phyloP scores from a whole-genome alignment of 441 rosid species.

The Hura crepitans region DNA sequence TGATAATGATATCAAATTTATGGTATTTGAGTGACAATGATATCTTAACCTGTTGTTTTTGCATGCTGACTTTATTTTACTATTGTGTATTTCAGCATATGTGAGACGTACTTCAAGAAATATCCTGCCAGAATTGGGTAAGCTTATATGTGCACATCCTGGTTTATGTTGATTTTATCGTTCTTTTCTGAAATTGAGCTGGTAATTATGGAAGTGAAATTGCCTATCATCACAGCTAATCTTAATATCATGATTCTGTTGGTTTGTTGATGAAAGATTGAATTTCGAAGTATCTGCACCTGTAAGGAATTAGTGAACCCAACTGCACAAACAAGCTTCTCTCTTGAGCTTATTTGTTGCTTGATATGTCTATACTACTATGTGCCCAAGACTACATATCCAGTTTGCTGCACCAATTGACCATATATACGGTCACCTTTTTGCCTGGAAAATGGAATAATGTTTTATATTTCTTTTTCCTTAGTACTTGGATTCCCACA shows the following conservation, averaged over 20 bases:
- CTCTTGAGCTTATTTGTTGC: not conserved
- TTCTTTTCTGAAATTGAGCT: not conserved
- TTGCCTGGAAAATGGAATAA: not conserved
- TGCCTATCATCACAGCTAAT: not conserved
- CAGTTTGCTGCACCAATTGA: not conserved
- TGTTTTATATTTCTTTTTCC: not conserved
- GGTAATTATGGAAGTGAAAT: not conserved
- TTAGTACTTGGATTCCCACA: not conserved
- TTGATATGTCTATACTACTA: not conserved
- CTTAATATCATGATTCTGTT: not conserved
- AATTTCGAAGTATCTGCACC: not conserved
- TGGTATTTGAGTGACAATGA: not conserved
- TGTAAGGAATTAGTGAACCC: not conserved
- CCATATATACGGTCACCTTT: not conserved
- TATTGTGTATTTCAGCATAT: conserved; percentile 52
- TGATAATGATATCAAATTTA: not conserved
- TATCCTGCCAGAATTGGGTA: conserved; percentile 84
- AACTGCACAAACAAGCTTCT: not conserved
- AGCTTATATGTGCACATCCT: conserved; percentile 11
- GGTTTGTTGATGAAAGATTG: not conserved
- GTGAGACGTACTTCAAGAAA: conserved; percentile 90
- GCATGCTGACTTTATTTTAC: not conserved
- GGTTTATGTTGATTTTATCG: not conserved
- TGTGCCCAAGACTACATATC: not conserved
- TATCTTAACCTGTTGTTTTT: not conserved